A percentile compares a stretch with the other conserved stretches of the same genome.
Conservation (phyloP, 75 land plant species). For the Selaginella tamariscina region DNA sequence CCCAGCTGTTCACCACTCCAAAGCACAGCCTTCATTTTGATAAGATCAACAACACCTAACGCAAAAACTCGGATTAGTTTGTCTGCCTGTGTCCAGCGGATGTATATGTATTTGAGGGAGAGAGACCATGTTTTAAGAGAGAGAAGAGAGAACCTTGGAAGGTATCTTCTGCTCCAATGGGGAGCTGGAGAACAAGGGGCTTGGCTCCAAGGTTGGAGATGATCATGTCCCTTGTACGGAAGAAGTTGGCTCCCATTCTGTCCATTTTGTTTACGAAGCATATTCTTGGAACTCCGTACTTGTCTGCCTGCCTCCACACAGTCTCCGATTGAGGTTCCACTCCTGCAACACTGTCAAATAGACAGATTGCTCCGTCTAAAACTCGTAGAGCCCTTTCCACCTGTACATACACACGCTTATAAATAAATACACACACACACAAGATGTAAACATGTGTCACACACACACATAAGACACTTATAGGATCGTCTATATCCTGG, state of each 20-base stretch:
- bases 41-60: conserved; percentile 73
- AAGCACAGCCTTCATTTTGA: conserved; percentile 66
- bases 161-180: conserved; percentile 76
- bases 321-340: conserved; percentile 98
- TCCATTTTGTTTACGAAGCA: conserved; percentile 99
- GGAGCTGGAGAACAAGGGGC: conserved; percentile 75
- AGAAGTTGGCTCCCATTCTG: conserved; percentile 89
- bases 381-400: conserved; percentile 94
- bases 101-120: no score
- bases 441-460: no score
- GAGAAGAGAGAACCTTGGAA: no score
- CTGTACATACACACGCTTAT: no score
- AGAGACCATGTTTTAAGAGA: no score
- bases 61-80: no score
- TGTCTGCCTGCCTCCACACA: conserved; percentile 98
- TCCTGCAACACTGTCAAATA: conserved; percentile 97
- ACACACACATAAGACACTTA: no score
- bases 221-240: conserved; percentile 90
- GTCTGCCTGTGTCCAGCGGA: no score
- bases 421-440: no score
- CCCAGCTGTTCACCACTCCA: conserved; percentile 97
- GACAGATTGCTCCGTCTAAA: conserved; percentile 86
- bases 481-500: no score
- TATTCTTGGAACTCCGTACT: conserved; percentile 85
- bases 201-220: conserved; percentile 84